Conservation (phyloP, 1,139 yeast genomes). For the Saccharomycopsis hybrid region DNA sequence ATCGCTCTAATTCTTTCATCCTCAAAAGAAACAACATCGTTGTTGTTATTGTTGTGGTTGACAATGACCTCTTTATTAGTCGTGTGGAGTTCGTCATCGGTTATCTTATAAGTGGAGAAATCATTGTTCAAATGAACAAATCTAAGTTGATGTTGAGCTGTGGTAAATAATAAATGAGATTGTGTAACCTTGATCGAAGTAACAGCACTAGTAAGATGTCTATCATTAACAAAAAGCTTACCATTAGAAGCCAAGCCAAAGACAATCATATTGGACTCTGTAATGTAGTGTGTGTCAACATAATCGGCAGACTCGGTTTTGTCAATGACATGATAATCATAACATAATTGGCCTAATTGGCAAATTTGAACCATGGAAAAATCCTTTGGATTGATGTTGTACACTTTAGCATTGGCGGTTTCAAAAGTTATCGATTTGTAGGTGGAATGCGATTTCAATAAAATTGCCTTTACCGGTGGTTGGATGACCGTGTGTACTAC, state of each 20-base stretch:
- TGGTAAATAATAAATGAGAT: slow-evolving; percentile 71
- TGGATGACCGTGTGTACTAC: slow-evolving; percentile 37
- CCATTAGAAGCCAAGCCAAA: slow-evolving; percentile 75
- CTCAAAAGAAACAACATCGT: slow-evolving; percentile 23
- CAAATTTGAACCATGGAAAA: slow-evolving; percentile 31
- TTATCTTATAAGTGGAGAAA: slow-evolving; percentile 24
- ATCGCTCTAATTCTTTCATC: slow-evolving; percentile 87
- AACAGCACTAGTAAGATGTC: slow-evolving; percentile 65
- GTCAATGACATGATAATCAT: slow-evolving; percentile 47
- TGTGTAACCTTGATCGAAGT: slow-evolving; percentile 78
- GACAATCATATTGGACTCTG: slow-evolving; percentile 33
- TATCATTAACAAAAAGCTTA: slow-evolving; percentile 59
- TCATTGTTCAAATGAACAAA: slow-evolving; percentile 61
- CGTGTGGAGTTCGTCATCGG: slow-evolving; percentile 15
- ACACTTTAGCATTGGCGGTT: slow-evolving; percentile 56
- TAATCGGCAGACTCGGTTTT: slow-evolving; percentile 24
- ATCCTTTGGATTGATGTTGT: slow-evolving; percentile 3
- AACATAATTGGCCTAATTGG: slow-evolving; percentile 65
- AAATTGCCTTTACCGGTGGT: slow-evolving; percentile 44
- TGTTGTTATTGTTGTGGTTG: slow-evolving; percentile 30
- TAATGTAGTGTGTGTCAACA: slow-evolving; percentile 25
- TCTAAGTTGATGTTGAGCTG: slow-evolving; percentile 79
- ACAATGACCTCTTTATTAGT: slow-evolving; percentile 24
- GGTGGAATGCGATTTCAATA: slow-evolving; percentile 51
- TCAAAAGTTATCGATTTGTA: slow-evolving; percentile 50